phyloP scores from a whole-genome alignment of 1,284 basidiomycete species.

The Xerocomus minutiporus region DNA sequence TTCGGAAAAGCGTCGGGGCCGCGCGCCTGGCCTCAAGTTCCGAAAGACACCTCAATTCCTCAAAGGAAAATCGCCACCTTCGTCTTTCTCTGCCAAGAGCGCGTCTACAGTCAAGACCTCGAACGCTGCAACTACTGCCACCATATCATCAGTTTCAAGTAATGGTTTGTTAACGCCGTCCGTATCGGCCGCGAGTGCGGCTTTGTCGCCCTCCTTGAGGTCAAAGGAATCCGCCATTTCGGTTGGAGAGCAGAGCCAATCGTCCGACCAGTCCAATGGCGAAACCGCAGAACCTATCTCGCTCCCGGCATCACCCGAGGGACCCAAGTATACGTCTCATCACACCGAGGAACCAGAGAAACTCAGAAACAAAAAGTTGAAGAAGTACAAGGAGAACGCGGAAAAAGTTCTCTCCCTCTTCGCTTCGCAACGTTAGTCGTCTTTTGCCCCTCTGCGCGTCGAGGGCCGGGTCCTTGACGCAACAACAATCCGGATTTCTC shows the following conservation, averaged over 20 bases:
- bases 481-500: constrained; percentile 15
- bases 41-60: constrained; percentile 69
- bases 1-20: constrained; percentile 59
- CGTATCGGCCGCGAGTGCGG: constrained; percentile 44
- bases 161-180: constrained; percentile 54
- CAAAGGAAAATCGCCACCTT: constrained; percentile 59
- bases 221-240: constrained; percentile 74
- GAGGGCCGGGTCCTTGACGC: constrained; percentile 27
- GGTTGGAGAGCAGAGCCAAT: constrained; percentile 59
- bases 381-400: constrained; percentile 77
- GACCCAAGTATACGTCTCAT: constrained; percentile 28
- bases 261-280: constrained; percentile 68
- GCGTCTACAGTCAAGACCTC: constrained; percentile 39
- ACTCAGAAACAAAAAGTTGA: constrained; percentile 65
- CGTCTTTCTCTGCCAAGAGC: constrained; percentile 50
- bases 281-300: constrained; percentile 34
- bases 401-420: constrained; percentile 78
- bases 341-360: constrained; percentile 46
- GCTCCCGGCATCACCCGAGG: constrained; percentile 31
- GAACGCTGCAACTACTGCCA: constrained; percentile 44
- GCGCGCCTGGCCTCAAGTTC: constrained; percentile 64
- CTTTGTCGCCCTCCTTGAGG: constrained; percentile 62
- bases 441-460: constrained; percentile 1
- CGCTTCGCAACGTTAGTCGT: constrained; percentile 46
- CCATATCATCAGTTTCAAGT: constrained; percentile 45